Base-by-base conservation (phyloP, 2,329 filamentous ascomycete genomes). In the Capronia coronata region DNA sequence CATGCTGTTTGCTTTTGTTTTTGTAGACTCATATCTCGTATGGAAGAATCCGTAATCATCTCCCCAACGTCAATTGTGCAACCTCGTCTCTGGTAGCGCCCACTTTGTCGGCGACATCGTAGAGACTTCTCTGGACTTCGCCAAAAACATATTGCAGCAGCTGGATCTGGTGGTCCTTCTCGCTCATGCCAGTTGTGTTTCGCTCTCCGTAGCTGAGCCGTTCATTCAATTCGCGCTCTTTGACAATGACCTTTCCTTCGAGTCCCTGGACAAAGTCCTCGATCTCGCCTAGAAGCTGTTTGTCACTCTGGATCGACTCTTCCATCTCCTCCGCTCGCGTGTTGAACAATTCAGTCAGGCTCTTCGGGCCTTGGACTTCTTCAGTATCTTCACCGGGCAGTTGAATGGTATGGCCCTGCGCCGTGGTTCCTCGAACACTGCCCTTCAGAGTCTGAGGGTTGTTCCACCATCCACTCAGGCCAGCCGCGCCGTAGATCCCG, bases 101-200 rank as follows among this genome's bases (percentile, higher is more conserved):
- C 43, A 85, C 74, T 48, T 79, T 75, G 19, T 75, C 72, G 3
- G 82, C 82, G 48, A 83, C 80, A 46, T 78, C 75, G 48, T 83
- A 65, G 48, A 85, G 82, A 49, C 80, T 76, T 58, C 77, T 73
- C 66, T 85, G 80, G 52, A 85, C 82, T 57, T 84, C 82, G 14
- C 76, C 71, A 56, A 85, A 71, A 37, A 82, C 80, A 10, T 72
- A 50, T 70, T 71, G 35, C 62, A 68, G 41, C 69, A 62, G 40
- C 64, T 64, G 54, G 63, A 71, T 52, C 62, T 70, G 30, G 64
- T 78, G 68, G 56, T 76, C 71, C 48, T 68, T 58, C 46, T 67
- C 64, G n/a, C 64, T 59, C 48, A 62, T 22, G 60, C 61, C 23
- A 69, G 67, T 57, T 65, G 70, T 49, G 65, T 67, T 54, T 61